A percentile compares a stretch with the other conserved stretches of the same genome.
These are phyloP conservation scores for Trichoderma asperelloides DNA, from an alignment of 495 filamentous ascomycete genomes.

Conservation along the genomic window DNA sequence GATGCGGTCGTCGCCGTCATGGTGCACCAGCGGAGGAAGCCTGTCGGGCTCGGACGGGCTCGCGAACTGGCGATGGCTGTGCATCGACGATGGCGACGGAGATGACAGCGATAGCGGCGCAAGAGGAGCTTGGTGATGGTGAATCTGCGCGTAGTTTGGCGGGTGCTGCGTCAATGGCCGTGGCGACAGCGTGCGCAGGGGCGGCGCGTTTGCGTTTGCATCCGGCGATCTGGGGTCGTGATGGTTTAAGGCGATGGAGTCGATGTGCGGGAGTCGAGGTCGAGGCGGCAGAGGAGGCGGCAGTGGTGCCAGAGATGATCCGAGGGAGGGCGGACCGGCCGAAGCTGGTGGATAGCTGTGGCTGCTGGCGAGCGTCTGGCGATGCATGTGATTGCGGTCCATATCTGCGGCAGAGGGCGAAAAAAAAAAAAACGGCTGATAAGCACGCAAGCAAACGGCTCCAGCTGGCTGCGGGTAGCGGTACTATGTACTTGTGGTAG, in stretches of 20 bases:
- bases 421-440: not conserved
- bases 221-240: not conserved
- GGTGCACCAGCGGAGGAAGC: constrained; percentile 6
- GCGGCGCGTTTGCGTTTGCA: not conserved
- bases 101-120: not conserved
- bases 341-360: not conserved
- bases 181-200: not conserved
- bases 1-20: constrained; percentile 15
- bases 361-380: not conserved
- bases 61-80: not conserved
- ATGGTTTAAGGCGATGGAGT: not conserved
- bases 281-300: not conserved
- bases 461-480: no score
- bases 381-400: constrained; percentile 3
- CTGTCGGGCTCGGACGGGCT: constrained; percentile 7
- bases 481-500: no score
- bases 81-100: not conserved
- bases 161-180: constrained; percentile 10
- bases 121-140: not conserved
- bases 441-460: not conserved
- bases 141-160: not conserved
- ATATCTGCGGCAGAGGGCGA: not conserved
- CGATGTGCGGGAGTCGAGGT: not conserved
- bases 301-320: not conserved
- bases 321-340: constrained; percentile 4